Percentiles rank a stretch among this genome's conserved stretches.
Evolutionary conservation across 176 grass and related monocot species (phyloP).

Genomic region (Typha latifolia): DNA sequence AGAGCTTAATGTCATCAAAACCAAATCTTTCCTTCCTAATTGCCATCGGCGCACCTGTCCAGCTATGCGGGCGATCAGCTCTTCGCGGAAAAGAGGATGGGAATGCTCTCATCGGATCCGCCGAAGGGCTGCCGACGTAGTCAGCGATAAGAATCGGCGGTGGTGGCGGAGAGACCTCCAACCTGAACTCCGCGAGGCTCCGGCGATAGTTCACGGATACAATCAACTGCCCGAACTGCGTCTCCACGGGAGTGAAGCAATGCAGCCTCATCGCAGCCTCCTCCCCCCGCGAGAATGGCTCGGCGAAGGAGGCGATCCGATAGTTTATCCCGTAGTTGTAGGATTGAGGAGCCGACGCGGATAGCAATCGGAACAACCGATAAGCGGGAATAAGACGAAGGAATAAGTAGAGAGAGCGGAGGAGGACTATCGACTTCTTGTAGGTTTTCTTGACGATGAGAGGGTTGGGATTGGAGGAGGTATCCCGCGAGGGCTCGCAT

Average conservation of each 20-base stretch:
- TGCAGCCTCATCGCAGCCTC: conserved; percentile 42
- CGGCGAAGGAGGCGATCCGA: conserved; percentile 47
- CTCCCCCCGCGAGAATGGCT: conserved; percentile 62
- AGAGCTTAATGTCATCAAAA: conserved; percentile 42
- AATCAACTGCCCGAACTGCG: conserved; percentile 55
- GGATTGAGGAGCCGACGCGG: conserved; percentile 41
- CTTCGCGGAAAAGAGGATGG: conserved; percentile 56
- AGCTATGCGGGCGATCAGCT: conserved; percentile 51
- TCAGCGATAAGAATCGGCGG: conserved; percentile 59
- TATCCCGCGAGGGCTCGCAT: conserved; percentile 5
- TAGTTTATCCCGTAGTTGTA: conserved; percentile 86
- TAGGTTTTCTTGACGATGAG: conserved; percentile 10
- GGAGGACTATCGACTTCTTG: conserved; percentile 9
- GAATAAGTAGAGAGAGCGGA: not conserved
- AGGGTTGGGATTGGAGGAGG: not conserved
- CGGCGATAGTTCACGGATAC: conserved; percentile 67
- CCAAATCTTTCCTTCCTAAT: conserved; percentile 17
- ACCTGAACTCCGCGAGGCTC: conserved; percentile 51
- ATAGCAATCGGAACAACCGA: conserved; percentile 31
- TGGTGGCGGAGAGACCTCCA: conserved; percentile 51
- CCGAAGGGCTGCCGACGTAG: conserved; percentile 64
- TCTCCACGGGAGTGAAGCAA: conserved; percentile 65
- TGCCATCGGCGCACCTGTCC: conserved; percentile 26
- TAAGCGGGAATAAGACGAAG: not conserved
- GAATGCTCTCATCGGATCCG: conserved; percentile 58